Evolutionary conservation across 257 asterid species (phyloP).

Genomic region (Forsythia viridissima): DNA sequence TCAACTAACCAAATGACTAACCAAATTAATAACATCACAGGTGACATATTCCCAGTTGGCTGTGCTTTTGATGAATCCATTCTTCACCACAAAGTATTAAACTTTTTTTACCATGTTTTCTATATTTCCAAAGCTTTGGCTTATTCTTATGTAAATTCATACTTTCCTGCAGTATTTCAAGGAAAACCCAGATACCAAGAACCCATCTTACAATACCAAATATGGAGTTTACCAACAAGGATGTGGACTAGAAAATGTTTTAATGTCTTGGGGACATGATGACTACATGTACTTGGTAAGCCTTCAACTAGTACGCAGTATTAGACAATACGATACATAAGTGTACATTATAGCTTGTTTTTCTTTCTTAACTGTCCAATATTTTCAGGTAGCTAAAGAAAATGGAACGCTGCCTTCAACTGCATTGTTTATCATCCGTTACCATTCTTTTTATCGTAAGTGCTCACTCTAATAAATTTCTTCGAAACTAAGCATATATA

Average conservation of each 20-base stretch:
- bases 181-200: conserved; percentile 34
- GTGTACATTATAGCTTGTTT: too few relatives aligned
- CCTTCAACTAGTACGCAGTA: neutral
- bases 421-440: conserved; percentile 56
- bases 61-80: conserved; percentile 50
- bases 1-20: neutral
- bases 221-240: conserved; percentile 46
- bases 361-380: too few relatives aligned
- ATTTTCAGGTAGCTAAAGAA: conserved; percentile 48
- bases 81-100: conserved; percentile 44
- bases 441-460: conserved; percentile 60
- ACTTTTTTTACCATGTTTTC: neutral
- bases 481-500: neutral
- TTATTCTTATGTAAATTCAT: neutral
- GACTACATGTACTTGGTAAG: conserved; percentile 56
- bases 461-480: too few relatives aligned
- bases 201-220: conserved; percentile 35
- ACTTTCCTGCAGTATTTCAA: conserved; percentile 38
- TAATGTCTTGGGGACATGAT: conserved; percentile 60
- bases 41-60: conserved; percentile 54
- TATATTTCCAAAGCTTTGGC: neutral
- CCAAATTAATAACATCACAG: conserved; percentile 14
- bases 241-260: conserved; percentile 48
- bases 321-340: too few relatives aligned
- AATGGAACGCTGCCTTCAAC: conserved; percentile 57